Conservation (phyloP, 116 monocot species). For the Papilionanthe hybrid region DNA sequence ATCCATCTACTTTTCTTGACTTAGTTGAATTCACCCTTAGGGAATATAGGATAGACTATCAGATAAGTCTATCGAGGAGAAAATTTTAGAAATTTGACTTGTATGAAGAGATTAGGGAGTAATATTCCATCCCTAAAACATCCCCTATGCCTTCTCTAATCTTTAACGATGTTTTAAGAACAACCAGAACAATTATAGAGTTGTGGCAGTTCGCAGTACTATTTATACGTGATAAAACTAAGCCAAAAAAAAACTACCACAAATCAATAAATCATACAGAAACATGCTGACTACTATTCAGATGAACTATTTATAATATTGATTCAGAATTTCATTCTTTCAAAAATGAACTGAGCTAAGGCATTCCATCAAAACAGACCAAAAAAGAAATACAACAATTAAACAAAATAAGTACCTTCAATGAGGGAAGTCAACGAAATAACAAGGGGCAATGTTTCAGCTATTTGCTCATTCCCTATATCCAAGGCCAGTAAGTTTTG, state of each 20-base stretch:
- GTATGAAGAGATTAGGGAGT: background rate
- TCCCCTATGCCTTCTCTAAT: background rate
- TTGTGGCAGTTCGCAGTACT: background rate
- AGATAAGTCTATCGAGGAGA: background rate
- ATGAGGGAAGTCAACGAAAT: constrained; percentile 60
- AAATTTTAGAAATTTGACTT: background rate
- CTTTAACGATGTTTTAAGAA: background rate
- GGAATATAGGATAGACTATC: background rate
- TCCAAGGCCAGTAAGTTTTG: constrained; percentile 31
- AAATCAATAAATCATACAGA: background rate
- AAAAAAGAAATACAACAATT: background rate
- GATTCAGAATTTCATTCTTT: background rate
- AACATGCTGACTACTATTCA: background rate
- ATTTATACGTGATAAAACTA: background rate
- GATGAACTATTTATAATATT: background rate
- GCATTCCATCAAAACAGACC: background rate
- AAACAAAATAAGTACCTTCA: constrained; percentile 46
- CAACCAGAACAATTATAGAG: background rate
- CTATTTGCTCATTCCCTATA: constrained; percentile 15
- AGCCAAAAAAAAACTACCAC: background rate
- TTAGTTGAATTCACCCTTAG: too few species aligned
- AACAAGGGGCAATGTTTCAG: constrained; percentile 58
- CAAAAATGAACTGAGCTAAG: background rate
- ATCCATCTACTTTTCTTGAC: too few species aligned
- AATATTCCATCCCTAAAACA: background rate